Percentiles rank a stretch among this genome's conserved stretches.
These are phyloP conservation scores for Fusarium liriodendri DNA, from an alignment of 2,329 filamentous ascomycete genomes.

Conservation along the genomic window DNA sequence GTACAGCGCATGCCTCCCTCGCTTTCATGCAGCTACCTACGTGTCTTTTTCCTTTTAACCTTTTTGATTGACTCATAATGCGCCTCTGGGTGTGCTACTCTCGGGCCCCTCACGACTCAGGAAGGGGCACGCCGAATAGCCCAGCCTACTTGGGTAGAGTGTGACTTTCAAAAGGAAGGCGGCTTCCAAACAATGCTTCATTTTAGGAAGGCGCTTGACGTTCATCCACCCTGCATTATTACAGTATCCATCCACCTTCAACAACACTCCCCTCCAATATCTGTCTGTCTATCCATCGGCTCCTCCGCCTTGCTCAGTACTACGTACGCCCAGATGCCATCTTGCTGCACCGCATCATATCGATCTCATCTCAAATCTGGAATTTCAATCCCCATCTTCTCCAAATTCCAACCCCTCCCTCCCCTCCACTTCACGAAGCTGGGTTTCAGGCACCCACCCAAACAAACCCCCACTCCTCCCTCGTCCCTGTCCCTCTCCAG, in stretches of 20 bases:
- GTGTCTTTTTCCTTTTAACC: not conserved
- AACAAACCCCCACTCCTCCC: not conserved
- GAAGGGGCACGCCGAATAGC: not conserved
- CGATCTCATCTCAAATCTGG: slow-evolving; percentile 13
- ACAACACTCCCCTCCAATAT: slow-evolving; percentile 13
- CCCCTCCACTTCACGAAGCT: not conserved
- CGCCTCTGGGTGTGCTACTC: not conserved
- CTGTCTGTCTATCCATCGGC: not conserved
- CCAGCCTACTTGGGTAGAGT: not conserved
- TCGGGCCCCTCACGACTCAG: not conserved
- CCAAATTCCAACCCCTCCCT: not conserved
- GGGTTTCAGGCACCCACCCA: not conserved
- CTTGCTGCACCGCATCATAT: slow-evolving; percentile 4
- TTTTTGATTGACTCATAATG: slow-evolving; percentile 14
- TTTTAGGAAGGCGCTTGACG: not conserved
- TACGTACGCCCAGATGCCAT: slow-evolving; percentile 8
- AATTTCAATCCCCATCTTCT: slow-evolving; percentile 5
- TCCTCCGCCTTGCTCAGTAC: not conserved
- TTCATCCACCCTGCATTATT: not conserved
- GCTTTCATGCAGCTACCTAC: not conserved
- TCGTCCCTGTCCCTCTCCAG: not conserved
- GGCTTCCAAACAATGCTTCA: not conserved
- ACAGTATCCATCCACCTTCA: not conserved
- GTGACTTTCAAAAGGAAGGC: not conserved
- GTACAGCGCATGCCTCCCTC: not conserved